A percentile compares a stretch with the other conserved stretches of the same genome.
phyloP scores from a whole-genome alignment of 768 basidiomycete genomes.

The Kwoniella pini region DNA sequence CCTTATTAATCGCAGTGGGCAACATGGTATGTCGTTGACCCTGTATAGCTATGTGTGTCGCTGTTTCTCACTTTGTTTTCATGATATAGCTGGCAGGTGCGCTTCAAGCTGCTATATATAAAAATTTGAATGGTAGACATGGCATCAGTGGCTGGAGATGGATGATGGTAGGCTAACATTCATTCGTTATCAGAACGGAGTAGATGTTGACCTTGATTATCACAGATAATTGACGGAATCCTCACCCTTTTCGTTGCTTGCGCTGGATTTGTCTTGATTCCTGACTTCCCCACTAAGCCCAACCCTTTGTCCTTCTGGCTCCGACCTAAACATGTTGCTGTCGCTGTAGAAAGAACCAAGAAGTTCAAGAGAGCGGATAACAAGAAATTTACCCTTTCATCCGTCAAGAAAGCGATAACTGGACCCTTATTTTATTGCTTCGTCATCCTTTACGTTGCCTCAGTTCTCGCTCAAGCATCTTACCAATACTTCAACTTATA shows the following conservation, averaged over 20 bases:
- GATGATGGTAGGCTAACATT: conserved; percentile 25
- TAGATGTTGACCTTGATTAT: no score
- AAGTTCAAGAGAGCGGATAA: conserved; percentile 40
- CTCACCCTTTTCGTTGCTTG: conserved; percentile 26
- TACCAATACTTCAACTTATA: conserved; percentile 44
- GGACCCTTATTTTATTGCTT: conserved; percentile 44
- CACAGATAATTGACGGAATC: conserved; percentile 55
- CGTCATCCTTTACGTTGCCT: conserved; percentile 37
- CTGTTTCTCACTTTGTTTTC: not conserved
- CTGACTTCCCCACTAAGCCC: conserved; percentile 46
- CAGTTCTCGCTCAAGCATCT: not conserved
- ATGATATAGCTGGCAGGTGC: conserved; percentile 58
- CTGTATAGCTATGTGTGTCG: not conserved
- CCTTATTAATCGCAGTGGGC: conserved; percentile 30
- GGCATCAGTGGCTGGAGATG: conserved; percentile 57
- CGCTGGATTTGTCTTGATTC: conserved; percentile 41
- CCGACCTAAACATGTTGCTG: conserved; percentile 24
- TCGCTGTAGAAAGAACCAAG: conserved; percentile 32
- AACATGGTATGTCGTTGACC: conserved; percentile 37
- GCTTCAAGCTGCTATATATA: conserved; percentile 57
- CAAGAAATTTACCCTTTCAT: conserved; percentile 38
- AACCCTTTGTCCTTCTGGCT: conserved; percentile 48
- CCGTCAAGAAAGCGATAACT: conserved; percentile 35
- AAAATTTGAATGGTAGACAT: conserved; percentile 54
- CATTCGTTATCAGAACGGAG: not conserved